Evolutionary conservation across 2,329 filamentous ascomycete genomes (phyloP).

Genomic region (Stemphylium vesicarium): DNA sequence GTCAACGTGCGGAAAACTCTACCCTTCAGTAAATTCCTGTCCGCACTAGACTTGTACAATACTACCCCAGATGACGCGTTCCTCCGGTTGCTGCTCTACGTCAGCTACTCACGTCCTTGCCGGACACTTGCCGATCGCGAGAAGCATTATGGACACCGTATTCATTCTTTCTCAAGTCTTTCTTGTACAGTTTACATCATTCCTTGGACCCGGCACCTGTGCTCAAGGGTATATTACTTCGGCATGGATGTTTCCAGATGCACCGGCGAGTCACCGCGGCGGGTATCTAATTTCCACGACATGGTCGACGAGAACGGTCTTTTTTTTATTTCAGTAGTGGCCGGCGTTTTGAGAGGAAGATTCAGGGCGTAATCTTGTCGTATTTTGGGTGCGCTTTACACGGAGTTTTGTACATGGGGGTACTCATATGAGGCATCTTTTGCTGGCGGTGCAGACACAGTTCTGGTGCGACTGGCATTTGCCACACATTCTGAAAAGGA

Average conservation of each 20-base stretch:
- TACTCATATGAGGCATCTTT: neutral
- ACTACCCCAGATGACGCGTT: constrained; percentile 5
- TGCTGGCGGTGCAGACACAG: neutral
- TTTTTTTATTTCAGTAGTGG: neutral
- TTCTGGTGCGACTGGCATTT: neutral
- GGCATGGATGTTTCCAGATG: neutral
- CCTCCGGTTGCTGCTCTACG: neutral
- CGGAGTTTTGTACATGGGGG: neutral
- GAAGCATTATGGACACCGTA: neutral
- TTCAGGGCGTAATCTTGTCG: neutral
- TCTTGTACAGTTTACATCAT: constrained; percentile 11
- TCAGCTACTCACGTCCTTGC: neutral
- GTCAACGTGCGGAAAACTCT: constrained; percentile 63
- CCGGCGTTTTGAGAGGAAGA: constrained; percentile 1
- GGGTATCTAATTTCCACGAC: neutral
- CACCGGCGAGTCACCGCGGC: neutral
- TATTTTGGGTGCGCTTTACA: neutral
- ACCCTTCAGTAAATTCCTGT: constrained; percentile 34
- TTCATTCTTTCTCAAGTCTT: neutral
- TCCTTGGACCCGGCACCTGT: neutral
- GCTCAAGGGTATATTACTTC: neutral
- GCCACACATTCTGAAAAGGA: neutral
- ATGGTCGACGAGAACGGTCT: neutral
- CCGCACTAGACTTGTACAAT: constrained; percentile 27
- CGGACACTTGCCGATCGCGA: neutral